These are phyloP conservation scores for Daedalea quercina DNA, from an alignment of 768 basidiomycete species.

Conservation along the genomic window DNA sequence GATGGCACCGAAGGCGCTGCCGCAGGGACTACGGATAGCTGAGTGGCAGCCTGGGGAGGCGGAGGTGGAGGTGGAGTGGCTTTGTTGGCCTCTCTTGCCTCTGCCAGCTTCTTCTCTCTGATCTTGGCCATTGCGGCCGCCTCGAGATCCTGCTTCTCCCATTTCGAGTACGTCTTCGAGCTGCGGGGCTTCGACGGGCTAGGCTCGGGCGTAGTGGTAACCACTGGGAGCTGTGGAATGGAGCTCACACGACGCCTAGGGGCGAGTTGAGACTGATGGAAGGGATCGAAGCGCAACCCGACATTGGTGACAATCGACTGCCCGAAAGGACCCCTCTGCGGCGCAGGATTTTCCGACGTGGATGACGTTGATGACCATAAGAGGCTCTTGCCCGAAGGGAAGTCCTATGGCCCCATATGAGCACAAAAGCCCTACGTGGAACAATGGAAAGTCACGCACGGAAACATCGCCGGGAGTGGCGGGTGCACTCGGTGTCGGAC, in stretches of 20 bases:
- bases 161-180: constrained; percentile 58
- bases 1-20: not conserved
- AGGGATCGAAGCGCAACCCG: constrained; percentile 45
- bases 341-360: constrained; percentile 22
- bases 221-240: constrained; percentile 19
- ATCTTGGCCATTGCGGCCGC: constrained; percentile 73
- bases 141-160: constrained; percentile 84
- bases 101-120: constrained; percentile 43
- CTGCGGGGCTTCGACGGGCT: constrained; percentile 42
- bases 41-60: not conserved
- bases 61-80: not conserved
- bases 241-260: constrained; percentile 43
- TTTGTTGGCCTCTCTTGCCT: constrained; percentile 8
- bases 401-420: constrained; percentile 16
- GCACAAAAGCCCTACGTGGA: not conserved
- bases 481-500: constrained; percentile 34
- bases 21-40: not conserved
- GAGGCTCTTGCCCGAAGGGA: constrained; percentile 55
- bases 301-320: constrained; percentile 40
- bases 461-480: constrained; percentile 32
- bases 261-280: constrained; percentile 21
- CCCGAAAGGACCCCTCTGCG: constrained; percentile 32
- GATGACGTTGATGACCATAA: constrained; percentile 59
- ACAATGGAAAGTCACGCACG: constrained; percentile 11
- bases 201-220: constrained; percentile 30